Base-by-base conservation (phyloP, 805 yeast genomes). In the Lipomyces kockii region DNA sequence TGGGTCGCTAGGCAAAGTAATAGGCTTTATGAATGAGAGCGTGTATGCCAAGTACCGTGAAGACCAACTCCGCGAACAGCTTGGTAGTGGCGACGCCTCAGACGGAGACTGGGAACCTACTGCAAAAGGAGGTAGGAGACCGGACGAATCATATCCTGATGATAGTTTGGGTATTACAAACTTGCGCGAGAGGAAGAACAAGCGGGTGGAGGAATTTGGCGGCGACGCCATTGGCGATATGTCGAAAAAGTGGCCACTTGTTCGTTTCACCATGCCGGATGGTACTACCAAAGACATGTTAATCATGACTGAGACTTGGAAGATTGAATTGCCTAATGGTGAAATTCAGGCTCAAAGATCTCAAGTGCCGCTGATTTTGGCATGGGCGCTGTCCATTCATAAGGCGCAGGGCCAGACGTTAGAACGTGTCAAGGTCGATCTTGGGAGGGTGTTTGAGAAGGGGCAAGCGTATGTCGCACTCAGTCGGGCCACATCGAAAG, bases 401-500 rank as follows among this genome's bases (percentile, higher is more conserved):
- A 94, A 95, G 79, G 88, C 98, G 0, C 99, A 94, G 77, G 99
- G 99, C 0, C 93, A 94, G 78, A 90, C 98, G 0, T 78, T 92
- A 56, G 87, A 89, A 3, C 83, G 85, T 64, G 92, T 91, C 3
- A 84, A 84, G 69, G 97, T 94, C 5, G 97, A 95, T 76, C 82
- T 94, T 68, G 81, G 83, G 49, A 82, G 83, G 64, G 87, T 90
- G 1, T 94, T 94, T 78, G 98, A 93, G 75, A 87, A 86, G 62
- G 99, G 99, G 0, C 99, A 95, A 77, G 96, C 97, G 0, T 95
- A 95, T 76, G 99, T 95, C 37, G 99, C 98, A 0, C 80, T 95
- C 39, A 91, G 97, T 12, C 85, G 99, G 77, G 98, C 98, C 0
- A 89, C 89, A 0, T 84, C 89, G 27, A 83, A 97, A 73, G 86